phyloP scores from a whole-genome alignment of 2,329 filamentous ascomycete genomes.

The Fusarium sp. region DNA sequence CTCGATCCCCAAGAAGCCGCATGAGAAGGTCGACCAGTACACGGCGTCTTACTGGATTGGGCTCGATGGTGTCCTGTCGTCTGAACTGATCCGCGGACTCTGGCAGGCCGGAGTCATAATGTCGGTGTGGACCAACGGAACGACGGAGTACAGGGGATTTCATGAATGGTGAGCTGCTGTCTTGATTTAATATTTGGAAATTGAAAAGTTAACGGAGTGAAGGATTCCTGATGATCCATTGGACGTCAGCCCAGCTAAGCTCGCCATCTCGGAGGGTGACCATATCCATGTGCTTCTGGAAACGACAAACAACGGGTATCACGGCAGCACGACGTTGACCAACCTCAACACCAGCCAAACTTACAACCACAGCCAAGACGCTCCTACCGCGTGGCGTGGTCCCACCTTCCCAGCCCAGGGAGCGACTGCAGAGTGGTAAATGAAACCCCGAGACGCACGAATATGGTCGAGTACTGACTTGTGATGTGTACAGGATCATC shows the following conservation, averaged over 20 bases:
- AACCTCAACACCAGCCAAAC: slow-evolving; percentile 10
- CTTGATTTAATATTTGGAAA: too few species aligned
- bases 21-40: background rate
- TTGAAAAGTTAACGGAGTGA: background rate
- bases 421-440: too few species aligned
- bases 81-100: background rate
- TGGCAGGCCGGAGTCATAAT: slow-evolving; percentile 15
- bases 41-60: background rate
- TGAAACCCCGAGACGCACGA: too few species aligned
- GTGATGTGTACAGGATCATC: background rate
- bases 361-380: slow-evolving; percentile 8
- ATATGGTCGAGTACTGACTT: background rate
- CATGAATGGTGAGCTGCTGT: slow-evolving; percentile 2
- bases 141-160: slow-evolving; percentile 7
- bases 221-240: background rate
- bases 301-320: slow-evolving; percentile 8
- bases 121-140: slow-evolving; percentile 13
- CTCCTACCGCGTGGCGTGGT: background rate
- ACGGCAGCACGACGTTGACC: slow-evolving; percentile 7
- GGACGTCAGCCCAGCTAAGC: background rate
- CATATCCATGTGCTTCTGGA: slow-evolving; percentile 7
- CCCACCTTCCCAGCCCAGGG: background rate
- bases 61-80: background rate
- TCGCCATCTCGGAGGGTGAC: slow-evolving; percentile 3
- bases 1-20: slow-evolving; percentile 7